Evolutionary conservation across 106 monocot genomes (phyloP).

Genomic region (Cymbidium sinense): DNA sequence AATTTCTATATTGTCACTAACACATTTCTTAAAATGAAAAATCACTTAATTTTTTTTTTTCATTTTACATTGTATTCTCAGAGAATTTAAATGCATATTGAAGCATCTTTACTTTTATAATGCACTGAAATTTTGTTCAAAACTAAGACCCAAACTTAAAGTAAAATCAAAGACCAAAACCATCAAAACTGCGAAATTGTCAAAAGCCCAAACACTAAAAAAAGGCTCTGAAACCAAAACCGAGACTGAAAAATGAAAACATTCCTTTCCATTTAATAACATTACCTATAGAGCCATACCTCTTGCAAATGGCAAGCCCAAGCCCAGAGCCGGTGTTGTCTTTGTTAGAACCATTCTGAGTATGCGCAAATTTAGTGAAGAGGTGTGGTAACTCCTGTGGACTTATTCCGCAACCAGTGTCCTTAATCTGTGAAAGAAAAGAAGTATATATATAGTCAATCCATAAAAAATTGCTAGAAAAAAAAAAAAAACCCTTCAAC

Average conservation of each 20-base stretch:
- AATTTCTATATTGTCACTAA: neutral
- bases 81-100: neutral
- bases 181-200: neutral
- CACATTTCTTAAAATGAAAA: neutral
- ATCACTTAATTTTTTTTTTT: neutral
- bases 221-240: no score
- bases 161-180: neutral
- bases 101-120: neutral
- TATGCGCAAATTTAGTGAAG: slow-evolving; percentile 65
- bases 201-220: no score
- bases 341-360: slow-evolving; percentile 39
- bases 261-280: neutral
- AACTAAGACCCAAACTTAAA: neutral
- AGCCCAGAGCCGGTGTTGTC: slow-evolving; percentile 63
- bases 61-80: neutral
- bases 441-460: neutral
- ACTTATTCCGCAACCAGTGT: slow-evolving; percentile 85
- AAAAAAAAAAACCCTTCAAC: neutral
- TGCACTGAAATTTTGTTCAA: neutral
- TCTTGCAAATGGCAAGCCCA: slow-evolving; percentile 90
- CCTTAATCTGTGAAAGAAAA: slow-evolving; percentile 59
- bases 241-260: no score
- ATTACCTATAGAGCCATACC: slow-evolving; percentile 29
- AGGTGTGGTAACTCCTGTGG: slow-evolving; percentile 70
- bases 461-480: neutral